A percentile compares a stretch with the other conserved stretches of the same genome.
Evolutionary conservation across 2,329 filamentous ascomycete species (phyloP).

Genomic region (Alternaria postmessia): DNA sequence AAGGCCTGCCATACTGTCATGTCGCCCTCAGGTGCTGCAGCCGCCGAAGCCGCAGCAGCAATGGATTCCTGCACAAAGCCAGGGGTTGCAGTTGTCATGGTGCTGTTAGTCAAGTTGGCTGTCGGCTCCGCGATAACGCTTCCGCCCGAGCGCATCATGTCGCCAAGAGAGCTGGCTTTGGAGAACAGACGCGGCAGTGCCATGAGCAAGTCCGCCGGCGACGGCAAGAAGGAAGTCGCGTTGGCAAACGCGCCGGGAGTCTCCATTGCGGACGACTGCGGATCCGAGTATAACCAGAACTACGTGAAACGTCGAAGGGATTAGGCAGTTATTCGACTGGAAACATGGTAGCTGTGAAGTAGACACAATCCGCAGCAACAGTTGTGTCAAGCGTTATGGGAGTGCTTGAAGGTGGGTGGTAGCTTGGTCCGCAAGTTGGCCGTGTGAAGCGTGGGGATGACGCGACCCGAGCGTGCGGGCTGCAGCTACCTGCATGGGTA

Average conservation of each 20-base stretch:
- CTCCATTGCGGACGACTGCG: conserved; percentile 32
- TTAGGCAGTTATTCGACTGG: neutral
- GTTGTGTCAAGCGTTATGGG: neutral
- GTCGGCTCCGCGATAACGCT: conserved; percentile 68
- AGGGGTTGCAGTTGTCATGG: conserved; percentile 44
- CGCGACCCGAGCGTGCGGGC: conserved; percentile 13
- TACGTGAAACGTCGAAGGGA: neutral
- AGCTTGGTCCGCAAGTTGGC: conserved; percentile 13
- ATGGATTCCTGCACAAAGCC: conserved; percentile 55
- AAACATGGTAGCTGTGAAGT: conserved; percentile 9
- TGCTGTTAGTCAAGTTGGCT: conserved; percentile 53
- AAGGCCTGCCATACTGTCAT: conserved; percentile 60
- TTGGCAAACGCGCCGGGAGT: conserved; percentile 39
- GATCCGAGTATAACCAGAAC: conserved; percentile 16
- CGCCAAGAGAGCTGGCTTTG: conserved; percentile 70
- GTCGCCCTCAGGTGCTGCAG: conserved; percentile 39
- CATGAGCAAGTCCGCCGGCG: conserved; percentile 72
- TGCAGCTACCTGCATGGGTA: conserved; percentile 1
- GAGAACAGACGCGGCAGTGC: conserved; percentile 75
- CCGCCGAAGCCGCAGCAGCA: conserved; percentile 52
- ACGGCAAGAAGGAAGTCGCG: conserved; percentile 58
- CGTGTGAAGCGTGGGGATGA: conserved; percentile 15
- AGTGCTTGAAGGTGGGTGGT: neutral
- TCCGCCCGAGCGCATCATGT: conserved; percentile 65
- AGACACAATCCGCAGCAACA: neutral